Evolutionary conservation across 2,329 filamentous ascomycete species (phyloP), one percentile per base, ranked within the genome.

Genomic region (Juglanconis sp.): DNA sequence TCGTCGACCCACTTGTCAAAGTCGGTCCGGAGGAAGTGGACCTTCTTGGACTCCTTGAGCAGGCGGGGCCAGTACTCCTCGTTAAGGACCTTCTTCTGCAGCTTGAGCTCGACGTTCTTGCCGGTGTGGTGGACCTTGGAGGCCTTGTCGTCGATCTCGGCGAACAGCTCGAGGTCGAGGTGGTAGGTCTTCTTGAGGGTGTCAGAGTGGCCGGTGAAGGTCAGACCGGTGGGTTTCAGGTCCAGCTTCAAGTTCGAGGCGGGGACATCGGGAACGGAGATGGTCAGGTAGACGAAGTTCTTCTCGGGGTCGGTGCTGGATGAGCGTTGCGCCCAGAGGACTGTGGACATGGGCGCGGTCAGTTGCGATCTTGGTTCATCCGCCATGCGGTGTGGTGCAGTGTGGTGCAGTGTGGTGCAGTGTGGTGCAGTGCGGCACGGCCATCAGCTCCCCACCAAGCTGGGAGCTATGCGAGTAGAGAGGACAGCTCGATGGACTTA

Each of bases 1-100:
- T 97, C 92, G 69, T 97, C 93, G 71, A 96, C 91, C 93, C 93
- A 97, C 89, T 96, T 97, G 82, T 97, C 93, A 70, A 99, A 99
- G 80, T 99, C 90, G 66, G 95, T 98, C 88, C 96, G 96, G 72
- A 99, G 79, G 86, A 92, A 99, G 80, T 98, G 95, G 58, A 91
- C 80, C 82, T 92, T 96, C 84, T 91, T 89, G 68, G 81, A 77
- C 63, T 94, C 91, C 87, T 97, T 97, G 74, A 97, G 84, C 71
- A 99, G 84, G 66, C 95, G 87, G 65, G 93, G 93, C 95, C 95
- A 99, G 86, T 89, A 98, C 78, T 95, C 92, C 72, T 92, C 87
- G 78, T 92, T 91, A 66, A 95, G 84, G 73, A 96, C 92, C 88
- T 97, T 97, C 90, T 99, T 99, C 78, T 91, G 87, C 76, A 99